These are phyloP conservation scores for Pyronema domesticum DNA, from an alignment of 495 filamentous ascomycete species.

Conservation along the genomic window DNA sequence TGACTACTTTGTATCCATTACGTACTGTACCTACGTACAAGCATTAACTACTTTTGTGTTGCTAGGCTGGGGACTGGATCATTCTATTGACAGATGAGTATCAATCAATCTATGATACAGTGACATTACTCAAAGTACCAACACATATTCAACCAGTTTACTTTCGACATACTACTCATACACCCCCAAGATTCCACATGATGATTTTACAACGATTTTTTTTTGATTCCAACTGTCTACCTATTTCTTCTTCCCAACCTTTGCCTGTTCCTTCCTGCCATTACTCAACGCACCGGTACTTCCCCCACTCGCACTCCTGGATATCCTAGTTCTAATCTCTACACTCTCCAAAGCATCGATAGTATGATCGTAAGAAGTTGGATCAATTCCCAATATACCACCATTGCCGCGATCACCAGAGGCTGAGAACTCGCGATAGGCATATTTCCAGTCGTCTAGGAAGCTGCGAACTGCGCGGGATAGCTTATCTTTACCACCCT, in stretches of 20 bases:
- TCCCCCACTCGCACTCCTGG: background rate
- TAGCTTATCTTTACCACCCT: conserved; percentile 97
- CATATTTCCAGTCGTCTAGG: conserved; percentile 88
- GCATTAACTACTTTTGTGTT: too few relatives aligned
- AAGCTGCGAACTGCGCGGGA: conserved; percentile 83
- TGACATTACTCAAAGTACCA: too few relatives aligned
- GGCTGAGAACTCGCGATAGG: conserved; percentile 89
- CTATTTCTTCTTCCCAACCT: conserved; percentile 3
- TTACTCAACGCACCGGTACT: background rate
- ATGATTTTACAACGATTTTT: background rate
- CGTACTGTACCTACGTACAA: too few relatives aligned
- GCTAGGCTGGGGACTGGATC: too few relatives aligned
- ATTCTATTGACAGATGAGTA: too few relatives aligned
- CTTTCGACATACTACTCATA: too few relatives aligned
- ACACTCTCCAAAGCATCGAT: conserved; percentile 18
- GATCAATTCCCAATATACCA: conserved; percentile 86
- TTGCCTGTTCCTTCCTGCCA: conserved; percentile 2
- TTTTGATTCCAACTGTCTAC: background rate
- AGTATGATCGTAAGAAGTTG: conserved; percentile 68
- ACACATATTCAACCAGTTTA: too few relatives aligned
- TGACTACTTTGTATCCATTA: too few relatives aligned
- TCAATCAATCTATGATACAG: too few relatives aligned
- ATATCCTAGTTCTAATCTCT: background rate
- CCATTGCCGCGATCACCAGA: conserved; percentile 80
- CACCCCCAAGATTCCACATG: too few relatives aligned